phyloP scores from a whole-genome alignment of 257 asterid species.

The Mentha longifolia region DNA sequence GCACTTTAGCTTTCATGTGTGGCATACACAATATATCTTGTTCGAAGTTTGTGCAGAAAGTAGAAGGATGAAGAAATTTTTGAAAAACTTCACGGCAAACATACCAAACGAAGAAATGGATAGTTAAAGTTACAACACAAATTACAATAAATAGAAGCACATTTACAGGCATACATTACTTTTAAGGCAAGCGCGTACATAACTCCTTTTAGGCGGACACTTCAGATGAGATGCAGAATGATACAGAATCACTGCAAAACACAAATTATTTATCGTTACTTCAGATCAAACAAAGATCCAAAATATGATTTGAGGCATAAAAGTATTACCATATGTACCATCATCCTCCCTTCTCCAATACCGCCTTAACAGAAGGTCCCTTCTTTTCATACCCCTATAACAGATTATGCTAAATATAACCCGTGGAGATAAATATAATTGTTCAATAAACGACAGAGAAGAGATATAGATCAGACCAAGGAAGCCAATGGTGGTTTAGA shows the following conservation, averaged over 20 bases:
- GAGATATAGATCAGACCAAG: slow-evolving; percentile 67
- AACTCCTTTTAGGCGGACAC: slow-evolving; percentile 81
- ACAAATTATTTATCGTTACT: slow-evolving; percentile 24
- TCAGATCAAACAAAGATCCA: slow-evolving; percentile 31
- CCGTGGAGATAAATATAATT: slow-evolving; percentile 14
- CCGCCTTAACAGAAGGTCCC: slow-evolving; percentile 89
- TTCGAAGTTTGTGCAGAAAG: slow-evolving; percentile 11
- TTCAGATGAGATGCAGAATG: slow-evolving; percentile 91
- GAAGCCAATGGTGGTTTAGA: slow-evolving; percentile 82
- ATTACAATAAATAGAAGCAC: slow-evolving; percentile 14
- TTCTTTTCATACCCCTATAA: slow-evolving; percentile 87
- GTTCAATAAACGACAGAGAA: slow-evolving; percentile 20
- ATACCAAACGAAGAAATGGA: slow-evolving; percentile 15
- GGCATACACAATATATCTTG: slow-evolving; percentile 16
- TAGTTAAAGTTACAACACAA: slow-evolving; percentile 12
- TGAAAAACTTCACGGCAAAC: slow-evolving; percentile 15
- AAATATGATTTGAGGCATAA: slow-evolving; percentile 28
- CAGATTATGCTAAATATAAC: slow-evolving; percentile 31
- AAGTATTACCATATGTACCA: slow-evolving; percentile 82
- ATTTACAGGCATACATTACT: slow-evolving; percentile 83
- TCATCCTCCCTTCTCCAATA: slow-evolving; percentile 99
- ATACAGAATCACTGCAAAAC: slow-evolving; percentile 78
- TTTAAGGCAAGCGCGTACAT: slow-evolving; percentile 98
- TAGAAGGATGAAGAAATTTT: slow-evolving; percentile 6
- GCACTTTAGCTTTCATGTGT: slow-evolving; percentile 12